Percentiles rank a stretch among this genome's conserved stretches.
Conservation (phyloP, 495 filamentous ascomycete species). For the Xylaria intraflava region DNA sequence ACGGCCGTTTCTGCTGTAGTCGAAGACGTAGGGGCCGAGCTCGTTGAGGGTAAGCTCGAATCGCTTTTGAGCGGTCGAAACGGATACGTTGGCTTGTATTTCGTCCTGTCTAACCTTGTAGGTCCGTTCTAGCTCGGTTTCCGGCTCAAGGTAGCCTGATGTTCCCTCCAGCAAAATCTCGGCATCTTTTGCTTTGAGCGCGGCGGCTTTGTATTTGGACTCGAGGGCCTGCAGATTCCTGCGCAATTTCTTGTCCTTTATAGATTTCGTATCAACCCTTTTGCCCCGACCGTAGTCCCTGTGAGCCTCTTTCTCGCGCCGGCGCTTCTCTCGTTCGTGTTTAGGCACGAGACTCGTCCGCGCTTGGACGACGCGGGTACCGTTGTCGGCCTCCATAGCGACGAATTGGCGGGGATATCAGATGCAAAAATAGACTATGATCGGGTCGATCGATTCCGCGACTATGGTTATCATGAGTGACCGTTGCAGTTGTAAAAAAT, state of each 20-base stretch:
- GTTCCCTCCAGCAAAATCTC: constrained; percentile 89
- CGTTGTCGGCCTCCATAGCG: constrained; percentile 30
- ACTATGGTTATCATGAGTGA: background rate
- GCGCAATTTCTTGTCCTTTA: constrained; percentile 83
- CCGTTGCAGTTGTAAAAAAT: background rate
- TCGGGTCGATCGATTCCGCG: background rate
- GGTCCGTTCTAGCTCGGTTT: constrained; percentile 79
- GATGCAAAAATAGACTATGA: background rate
- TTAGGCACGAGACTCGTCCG: constrained; percentile 39
- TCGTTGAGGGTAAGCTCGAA: constrained; percentile 81
- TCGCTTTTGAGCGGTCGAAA: constrained; percentile 82
- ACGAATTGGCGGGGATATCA: constrained; percentile 7
- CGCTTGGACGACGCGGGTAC: constrained; percentile 39
- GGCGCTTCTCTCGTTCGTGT: constrained; percentile 36
- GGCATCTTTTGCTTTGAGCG: constrained; percentile 80
- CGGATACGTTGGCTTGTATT: constrained; percentile 63
- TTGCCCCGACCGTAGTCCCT: constrained; percentile 78
- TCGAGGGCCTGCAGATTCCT: constrained; percentile 73
- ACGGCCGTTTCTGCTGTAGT: constrained; percentile 85
- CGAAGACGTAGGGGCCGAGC: constrained; percentile 77
- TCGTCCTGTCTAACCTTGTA: constrained; percentile 89
- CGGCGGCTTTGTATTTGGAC: constrained; percentile 70
- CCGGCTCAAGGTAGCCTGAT: constrained; percentile 82
- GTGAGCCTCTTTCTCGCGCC: constrained; percentile 56
- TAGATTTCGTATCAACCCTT: constrained; percentile 48